Evolutionary conservation across 2,329 filamentous ascomycete genomes (phyloP), one percentile per base, ranked within the genome.

Genomic region (Pseudopyricularia javanii): DNA sequence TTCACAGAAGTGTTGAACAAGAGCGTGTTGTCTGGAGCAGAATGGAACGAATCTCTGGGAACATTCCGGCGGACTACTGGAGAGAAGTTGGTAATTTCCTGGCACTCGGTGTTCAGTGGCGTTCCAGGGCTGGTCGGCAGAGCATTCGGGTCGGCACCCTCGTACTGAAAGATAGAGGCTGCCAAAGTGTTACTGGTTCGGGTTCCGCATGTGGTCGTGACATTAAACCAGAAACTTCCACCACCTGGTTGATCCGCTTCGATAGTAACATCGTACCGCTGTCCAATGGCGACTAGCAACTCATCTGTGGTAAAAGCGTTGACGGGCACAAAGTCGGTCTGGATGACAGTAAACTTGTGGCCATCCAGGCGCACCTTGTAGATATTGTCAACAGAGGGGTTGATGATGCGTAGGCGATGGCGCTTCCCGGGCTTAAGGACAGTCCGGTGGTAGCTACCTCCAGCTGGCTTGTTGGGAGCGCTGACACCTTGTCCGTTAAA

Each of bases 261-360:
- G 47, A 78, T 68, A 37, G 76, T 67, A 17, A 78, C 66, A 56
- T 78, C 73, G 55, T 67, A 68, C 30, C 77, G 65, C 62, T 64
- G 71, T 49, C 65, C 71, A 51, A 80, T 68, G 34, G 67, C 75
- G 4, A 83, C 63, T 47, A 70, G 75, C 24, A 83, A 64, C n/a
- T 70, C 65, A 8, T 70, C 64, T 0, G 73, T 74, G 1, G 67
- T 66, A 55, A 75, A 75, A 0, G 79, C 74, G 45, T 68, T 62
- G 54, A 79, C 64, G 0, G 74, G 70, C 0, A 79, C 74, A 15
- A 78, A 73, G 56, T 80, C 77, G 43, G 68, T 71, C 7, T 71
- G 66, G 48, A 79, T 72, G 51, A 79, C 71, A 0, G 68, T 74
- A 54, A 79, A 63, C 14, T 64, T 65, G 59, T 79, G 75, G 6